Base-by-base conservation (phyloP, 306 rosid genomes). In the Trifolium fragiferum region DNA sequence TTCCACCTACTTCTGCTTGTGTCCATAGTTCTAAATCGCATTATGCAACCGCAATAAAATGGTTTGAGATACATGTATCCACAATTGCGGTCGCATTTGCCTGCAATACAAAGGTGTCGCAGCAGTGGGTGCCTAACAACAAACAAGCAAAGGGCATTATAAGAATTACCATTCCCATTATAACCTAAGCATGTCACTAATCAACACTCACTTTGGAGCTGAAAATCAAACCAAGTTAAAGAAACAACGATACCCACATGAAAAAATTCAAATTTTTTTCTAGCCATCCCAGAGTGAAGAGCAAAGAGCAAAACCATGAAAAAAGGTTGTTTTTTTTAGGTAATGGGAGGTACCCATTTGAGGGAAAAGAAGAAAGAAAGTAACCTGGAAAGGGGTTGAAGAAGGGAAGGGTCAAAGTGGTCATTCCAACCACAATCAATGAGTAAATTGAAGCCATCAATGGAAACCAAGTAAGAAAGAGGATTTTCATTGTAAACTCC, bases 351-450 rank as follows among this genome's bases (percentile, higher is more conserved):
- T 40, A 40, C 44, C 44, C 44, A 10, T 40, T 40, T 40, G 44
- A 40, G 11, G 1, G 32, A 51, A 20, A 62, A 18, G 15, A 8
- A 60, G 40, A 23, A 33, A 40, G 73, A 76, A 13, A 51, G 59
- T 18, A 35, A 93, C 98, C 87, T 94, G 88, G 97, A 81, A 60
- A 94, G 94, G 30, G 98, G 95, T 70, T 84, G 89, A 53, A 92
- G 99, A 66, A 91, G 90, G 23, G 96, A 73, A 43, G 95, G 84
- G 76, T 91, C 96, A 79, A 94, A 94, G 76, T 91, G 95, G 86
- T 94, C 99, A 73, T 84, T 90, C 99, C 99, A 92, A 66, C 99
- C 99, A 82, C 97, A 90, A 79, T 94, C 99, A 43, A 94, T 40
- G 66, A 94, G 96, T 84, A 92, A 81, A 82, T 90, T 91, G 96